Evolutionary conservation across 345 rosid genomes (phyloP).

Genomic region (Nephelium lappaceum): DNA sequence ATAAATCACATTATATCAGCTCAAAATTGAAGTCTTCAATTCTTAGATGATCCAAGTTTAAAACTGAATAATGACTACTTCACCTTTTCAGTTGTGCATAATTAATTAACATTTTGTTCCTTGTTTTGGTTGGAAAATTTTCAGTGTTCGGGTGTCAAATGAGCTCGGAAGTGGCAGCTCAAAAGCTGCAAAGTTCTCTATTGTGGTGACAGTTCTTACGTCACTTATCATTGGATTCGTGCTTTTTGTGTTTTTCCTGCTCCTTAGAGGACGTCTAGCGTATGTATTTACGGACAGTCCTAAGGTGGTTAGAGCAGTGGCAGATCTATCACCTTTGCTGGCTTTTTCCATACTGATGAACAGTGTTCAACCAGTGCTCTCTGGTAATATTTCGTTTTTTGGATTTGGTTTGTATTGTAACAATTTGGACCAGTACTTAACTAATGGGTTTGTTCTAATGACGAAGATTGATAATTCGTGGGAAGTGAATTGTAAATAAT

Average conservation of each 20-base stretch:
- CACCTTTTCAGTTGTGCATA: neutral
- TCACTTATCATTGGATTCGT: conserved; percentile 61
- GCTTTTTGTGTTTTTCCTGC: conserved; percentile 48
- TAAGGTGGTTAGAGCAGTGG: conserved; percentile 61
- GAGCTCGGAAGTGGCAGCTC: conserved; percentile 78
- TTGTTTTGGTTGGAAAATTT: conserved; percentile 14
- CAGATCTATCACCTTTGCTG: conserved; percentile 66
- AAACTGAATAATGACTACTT: neutral
- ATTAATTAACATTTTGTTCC: neutral
- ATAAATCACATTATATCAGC: too few relatives aligned
- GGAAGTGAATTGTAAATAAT: neutral
- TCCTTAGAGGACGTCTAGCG: conserved; percentile 55
- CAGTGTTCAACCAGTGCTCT: conserved; percentile 88
- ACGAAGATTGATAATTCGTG: too few relatives aligned
- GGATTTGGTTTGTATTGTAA: neutral
- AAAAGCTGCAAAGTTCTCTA: conserved; percentile 59
- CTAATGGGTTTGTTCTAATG: neutral
- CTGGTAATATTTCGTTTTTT: conserved; percentile 42
- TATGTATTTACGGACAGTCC: conserved; percentile 62
- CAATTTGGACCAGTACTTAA: neutral
- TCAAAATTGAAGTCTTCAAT: neutral
- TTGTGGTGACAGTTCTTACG: conserved; percentile 36
- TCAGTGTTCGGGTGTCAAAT: conserved; percentile 80
- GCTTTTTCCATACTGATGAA: conserved; percentile 76
- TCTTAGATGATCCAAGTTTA: neutral